phyloP scores from a whole-genome alignment of 176 grass and related monocot genomes.

The Raddia distichophylla region DNA sequence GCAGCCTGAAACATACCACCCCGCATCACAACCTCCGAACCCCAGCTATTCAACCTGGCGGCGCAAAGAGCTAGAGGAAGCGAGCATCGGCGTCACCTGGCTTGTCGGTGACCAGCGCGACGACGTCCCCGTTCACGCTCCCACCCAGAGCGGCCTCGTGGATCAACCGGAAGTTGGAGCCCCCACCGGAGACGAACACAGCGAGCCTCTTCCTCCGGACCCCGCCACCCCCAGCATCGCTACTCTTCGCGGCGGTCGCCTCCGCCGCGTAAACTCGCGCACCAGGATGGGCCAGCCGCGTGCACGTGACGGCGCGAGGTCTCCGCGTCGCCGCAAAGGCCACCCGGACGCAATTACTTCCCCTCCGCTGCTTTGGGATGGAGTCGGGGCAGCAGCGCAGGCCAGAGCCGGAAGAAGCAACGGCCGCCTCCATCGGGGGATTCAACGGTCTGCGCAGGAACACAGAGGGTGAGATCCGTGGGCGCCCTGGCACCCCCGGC shows the following conservation, averaged over 20 bases:
- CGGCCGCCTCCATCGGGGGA: conserved; percentile 22
- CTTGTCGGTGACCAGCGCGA: conserved; percentile 57
- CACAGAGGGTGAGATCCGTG: not conserved
- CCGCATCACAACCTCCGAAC: conserved; percentile 7
- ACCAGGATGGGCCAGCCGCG: not conserved
- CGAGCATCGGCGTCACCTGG: conserved; percentile 35
- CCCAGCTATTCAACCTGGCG: not conserved
- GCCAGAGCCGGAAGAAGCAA: not conserved
- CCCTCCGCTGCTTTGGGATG: not conserved
- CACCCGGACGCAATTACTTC: not conserved
- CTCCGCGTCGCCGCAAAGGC: not conserved
- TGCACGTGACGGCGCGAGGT: not conserved
- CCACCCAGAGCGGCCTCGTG: conserved; percentile 44
- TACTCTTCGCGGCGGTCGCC: not conserved
- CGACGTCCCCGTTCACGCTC: conserved; percentile 47
- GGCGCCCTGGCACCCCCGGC: not conserved
- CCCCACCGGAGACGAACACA: conserved; percentile 68
- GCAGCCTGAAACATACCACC: conserved; percentile 45
- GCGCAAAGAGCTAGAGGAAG: not conserved
- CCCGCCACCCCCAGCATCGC: not conserved
- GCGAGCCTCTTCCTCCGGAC: conserved; percentile 50
- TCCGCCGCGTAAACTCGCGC: not conserved
- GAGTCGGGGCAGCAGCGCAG: not conserved
- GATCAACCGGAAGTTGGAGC: conserved; percentile 58
- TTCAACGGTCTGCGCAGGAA: not conserved